Evolutionary conservation across 768 basidiomycete species (phyloP).

Genomic region (Tylopilus sp.): DNA sequence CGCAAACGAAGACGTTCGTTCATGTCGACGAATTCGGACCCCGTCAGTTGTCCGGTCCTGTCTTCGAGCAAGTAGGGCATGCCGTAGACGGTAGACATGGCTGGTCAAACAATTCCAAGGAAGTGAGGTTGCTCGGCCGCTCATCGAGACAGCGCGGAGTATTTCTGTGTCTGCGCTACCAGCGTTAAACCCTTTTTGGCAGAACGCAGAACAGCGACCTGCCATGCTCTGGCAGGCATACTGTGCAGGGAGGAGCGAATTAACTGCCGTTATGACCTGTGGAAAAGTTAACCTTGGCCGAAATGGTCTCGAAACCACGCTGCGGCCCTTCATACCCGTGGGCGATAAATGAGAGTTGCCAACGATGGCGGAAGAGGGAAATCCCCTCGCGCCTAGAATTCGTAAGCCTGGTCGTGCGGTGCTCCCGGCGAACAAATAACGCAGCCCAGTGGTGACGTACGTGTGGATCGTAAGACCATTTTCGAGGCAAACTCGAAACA

Average conservation of each 20-base stretch:
- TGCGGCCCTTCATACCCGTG: conserved; percentile 13
- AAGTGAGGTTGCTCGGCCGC: background rate
- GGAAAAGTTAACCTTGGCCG: conserved; percentile 14
- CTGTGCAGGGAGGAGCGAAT: conserved; percentile 13
- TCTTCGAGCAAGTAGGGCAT: conserved; percentile 66
- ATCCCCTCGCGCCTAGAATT: conserved; percentile 13
- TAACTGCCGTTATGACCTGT: conserved; percentile 21
- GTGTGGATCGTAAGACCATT: conserved; percentile 10
- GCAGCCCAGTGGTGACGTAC: conserved; percentile 35
- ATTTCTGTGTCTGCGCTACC: conserved; percentile 21
- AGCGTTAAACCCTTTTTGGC: conserved; percentile 24
- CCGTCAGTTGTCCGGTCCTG: conserved; percentile 49
- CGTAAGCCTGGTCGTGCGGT: conserved; percentile 11
- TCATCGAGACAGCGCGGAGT: conserved; percentile 6
- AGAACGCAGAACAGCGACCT: conserved; percentile 14
- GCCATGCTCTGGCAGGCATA: conserved; percentile 15
- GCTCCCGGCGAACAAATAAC: conserved; percentile 10
- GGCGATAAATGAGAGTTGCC: conserved; percentile 11
- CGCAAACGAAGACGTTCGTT: conserved; percentile 55
- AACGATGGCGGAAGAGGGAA: conserved; percentile 18
- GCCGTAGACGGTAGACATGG: conserved; percentile 43
- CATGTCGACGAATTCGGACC: conserved; percentile 60
- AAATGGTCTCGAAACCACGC: conserved; percentile 16
- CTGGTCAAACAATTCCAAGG: conserved; percentile 1
- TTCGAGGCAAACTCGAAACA: conserved; percentile 25